Percentiles rank a stretch among this genome's conserved stretches.
These are phyloP conservation scores for Didymella pinodella DNA, from an alignment of 2,329 filamentous ascomycete genomes.

Conservation along the genomic window DNA sequence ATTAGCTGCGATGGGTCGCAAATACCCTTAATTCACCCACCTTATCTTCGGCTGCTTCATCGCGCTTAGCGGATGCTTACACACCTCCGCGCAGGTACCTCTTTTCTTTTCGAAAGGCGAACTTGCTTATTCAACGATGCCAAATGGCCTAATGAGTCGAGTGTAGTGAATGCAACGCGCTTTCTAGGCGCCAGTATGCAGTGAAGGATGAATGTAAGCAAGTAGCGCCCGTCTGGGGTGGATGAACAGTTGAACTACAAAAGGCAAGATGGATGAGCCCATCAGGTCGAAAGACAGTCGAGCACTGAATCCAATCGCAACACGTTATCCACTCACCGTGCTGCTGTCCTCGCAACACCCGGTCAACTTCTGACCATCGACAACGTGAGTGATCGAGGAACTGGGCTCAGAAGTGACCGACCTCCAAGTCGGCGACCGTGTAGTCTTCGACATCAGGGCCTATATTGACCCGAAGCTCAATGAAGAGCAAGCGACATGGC, in stretches of 20 bases:
- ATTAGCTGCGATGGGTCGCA: constrained; percentile 29
- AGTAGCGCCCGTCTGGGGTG: background rate
- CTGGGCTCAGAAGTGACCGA: constrained; percentile 54
- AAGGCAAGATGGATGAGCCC: background rate
- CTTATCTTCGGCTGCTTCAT: constrained; percentile 1
- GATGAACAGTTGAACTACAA: background rate
- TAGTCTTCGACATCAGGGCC: background rate
- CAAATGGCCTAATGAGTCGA: background rate
- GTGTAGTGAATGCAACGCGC: too few relatives aligned
- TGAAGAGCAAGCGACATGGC: background rate
- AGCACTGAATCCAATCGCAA: background rate
- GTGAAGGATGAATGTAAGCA: background rate
- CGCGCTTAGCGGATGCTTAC: constrained; percentile 44
- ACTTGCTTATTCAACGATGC: background rate
- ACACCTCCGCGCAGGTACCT: constrained; percentile 20
- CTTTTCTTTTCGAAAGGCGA: background rate
- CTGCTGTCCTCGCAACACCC: background rate
- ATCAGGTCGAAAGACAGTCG: too few relatives aligned
- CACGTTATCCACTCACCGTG: background rate
- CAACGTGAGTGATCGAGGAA: constrained; percentile 54
- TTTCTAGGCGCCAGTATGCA: background rate
- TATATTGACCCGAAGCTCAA: background rate
- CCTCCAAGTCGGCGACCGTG: constrained; percentile 49
- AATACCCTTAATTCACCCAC: constrained; percentile 38
- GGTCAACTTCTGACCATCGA: too few relatives aligned